A percentile compares a stretch with the other conserved stretches of the same genome.
Conservation (phyloP, 2,329 filamentous ascomycete genomes). For the Fusarium sterilihyphosum region DNA sequence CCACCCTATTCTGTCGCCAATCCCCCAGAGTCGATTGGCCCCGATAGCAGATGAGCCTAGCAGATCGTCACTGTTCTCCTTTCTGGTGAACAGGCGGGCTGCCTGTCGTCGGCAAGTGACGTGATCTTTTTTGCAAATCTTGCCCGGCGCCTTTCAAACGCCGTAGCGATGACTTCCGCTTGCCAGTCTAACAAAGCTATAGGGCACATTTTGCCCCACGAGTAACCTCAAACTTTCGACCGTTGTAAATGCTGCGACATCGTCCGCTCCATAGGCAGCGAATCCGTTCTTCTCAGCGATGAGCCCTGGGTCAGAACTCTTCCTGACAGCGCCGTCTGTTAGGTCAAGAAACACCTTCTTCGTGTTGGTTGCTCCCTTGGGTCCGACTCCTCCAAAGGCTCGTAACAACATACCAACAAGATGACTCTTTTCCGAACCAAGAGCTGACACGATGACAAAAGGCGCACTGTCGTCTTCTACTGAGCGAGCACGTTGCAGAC, state of each 20-base stretch:
- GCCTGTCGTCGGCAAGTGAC: not conserved
- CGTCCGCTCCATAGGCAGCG: constrained; percentile 80
- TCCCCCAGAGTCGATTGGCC: constrained; percentile 22
- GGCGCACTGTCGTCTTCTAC: constrained; percentile 67
- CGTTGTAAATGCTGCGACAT: constrained; percentile 85
- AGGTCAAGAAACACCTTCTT: constrained; percentile 84
- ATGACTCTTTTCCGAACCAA: constrained; percentile 81
- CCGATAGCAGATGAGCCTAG: constrained; percentile 3
- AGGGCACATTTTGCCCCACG: constrained; percentile 87
- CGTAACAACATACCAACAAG: constrained; percentile 81
- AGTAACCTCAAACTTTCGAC: constrained; percentile 82
- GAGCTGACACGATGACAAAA: constrained; percentile 82
- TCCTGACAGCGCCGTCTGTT: constrained; percentile 65
- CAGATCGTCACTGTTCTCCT: not conserved
- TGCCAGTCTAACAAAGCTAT: constrained; percentile 85
- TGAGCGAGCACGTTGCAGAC: constrained; percentile 62
- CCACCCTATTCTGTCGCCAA: constrained; percentile 24
- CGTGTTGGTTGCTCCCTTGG: constrained; percentile 50
- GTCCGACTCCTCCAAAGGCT: constrained; percentile 66
- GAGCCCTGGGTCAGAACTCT: constrained; percentile 72
- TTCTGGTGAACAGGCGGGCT: not conserved
- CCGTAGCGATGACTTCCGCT: constrained; percentile 62
- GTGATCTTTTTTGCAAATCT: not conserved
- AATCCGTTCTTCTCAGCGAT: constrained; percentile 81
- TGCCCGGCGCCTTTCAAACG: constrained; percentile 42